Evolutionary conservation across 768 basidiomycete species (phyloP).

Genomic region (Agrocybe pediades): DNA sequence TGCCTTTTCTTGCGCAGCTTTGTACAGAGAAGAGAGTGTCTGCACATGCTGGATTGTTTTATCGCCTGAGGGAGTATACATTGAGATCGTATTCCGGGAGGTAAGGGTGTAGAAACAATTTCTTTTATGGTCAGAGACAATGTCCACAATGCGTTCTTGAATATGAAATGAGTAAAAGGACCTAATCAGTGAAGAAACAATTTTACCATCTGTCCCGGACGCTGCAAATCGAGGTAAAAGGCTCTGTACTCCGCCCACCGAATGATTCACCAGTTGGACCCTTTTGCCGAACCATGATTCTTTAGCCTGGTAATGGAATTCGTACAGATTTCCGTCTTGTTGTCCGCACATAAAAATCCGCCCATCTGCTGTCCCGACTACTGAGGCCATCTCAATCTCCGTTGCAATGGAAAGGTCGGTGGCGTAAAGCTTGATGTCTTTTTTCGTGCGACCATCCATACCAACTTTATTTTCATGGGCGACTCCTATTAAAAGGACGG

Average conservation of each 20-base stretch:
- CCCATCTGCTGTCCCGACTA: constrained; percentile 77
- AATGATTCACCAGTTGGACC: constrained; percentile 85
- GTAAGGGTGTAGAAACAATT: constrained; percentile 81
- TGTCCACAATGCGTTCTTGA: constrained; percentile 68
- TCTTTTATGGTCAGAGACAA: constrained; percentile 68
- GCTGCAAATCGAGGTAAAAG: constrained; percentile 76
- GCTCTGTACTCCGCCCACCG: constrained; percentile 76
- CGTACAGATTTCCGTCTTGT: constrained; percentile 88
- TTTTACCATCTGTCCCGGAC: constrained; percentile 64
- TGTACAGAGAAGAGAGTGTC: constrained; percentile 73
- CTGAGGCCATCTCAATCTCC: constrained; percentile 85
- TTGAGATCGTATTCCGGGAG: constrained; percentile 60
- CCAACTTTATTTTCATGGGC: constrained; percentile 51
- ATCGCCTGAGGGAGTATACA: constrained; percentile 65
- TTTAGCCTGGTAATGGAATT: constrained; percentile 87
- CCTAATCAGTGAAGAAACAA: neutral
- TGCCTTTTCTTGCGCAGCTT: constrained; percentile 78
- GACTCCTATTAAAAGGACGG: constrained; percentile 84
- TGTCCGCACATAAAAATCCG: constrained; percentile 90
- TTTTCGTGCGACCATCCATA: constrained; percentile 44
- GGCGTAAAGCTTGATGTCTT: constrained; percentile 86
- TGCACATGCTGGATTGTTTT: constrained; percentile 73
- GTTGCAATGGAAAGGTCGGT: constrained; percentile 81
- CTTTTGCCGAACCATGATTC: constrained; percentile 93
- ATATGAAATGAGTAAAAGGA: constrained; percentile 4